Evolutionary conservation across 257 asterid genomes (phyloP).

Genomic region (Rehmannia glutinosa): DNA sequence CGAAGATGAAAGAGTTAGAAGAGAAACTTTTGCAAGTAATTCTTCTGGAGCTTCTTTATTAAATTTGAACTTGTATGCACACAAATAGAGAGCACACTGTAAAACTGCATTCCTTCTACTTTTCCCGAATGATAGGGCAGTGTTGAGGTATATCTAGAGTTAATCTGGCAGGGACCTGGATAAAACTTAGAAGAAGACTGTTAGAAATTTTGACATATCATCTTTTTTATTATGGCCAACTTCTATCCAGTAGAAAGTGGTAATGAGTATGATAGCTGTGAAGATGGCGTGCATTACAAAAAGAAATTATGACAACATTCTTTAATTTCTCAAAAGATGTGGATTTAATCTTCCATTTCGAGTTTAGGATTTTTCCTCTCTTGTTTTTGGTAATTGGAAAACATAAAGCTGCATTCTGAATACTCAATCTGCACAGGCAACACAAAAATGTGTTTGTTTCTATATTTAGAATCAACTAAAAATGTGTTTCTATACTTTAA

Average conservation of each 20-base stretch:
- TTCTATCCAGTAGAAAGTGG: not conserved
- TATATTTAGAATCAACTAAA: no score
- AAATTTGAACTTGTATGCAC: not conserved
- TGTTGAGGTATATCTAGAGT: not conserved
- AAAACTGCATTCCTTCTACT: not conserved
- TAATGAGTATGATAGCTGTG: not conserved
- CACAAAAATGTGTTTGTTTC: no score
- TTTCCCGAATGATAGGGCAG: no score
- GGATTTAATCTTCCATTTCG: not conserved
- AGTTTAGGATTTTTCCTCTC: not conserved
- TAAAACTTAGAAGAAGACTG: not conserved
- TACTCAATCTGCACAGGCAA: not conserved
- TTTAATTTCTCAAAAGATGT: not conserved
- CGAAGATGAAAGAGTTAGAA: slow-evolving; percentile 81
- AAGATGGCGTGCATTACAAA: not conserved
- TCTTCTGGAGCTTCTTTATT: slow-evolving; percentile 16
- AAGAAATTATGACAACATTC: not conserved
- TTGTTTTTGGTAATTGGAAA: not conserved
- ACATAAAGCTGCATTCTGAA: not conserved
- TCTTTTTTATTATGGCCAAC: not conserved
- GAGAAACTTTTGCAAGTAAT: slow-evolving; percentile 91
- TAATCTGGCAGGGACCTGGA: not conserved
- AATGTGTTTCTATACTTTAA: no score
- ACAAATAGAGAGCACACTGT: not conserved
- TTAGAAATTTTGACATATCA: not conserved